These are phyloP conservation scores for Debaryomyces sp. DNA, from an alignment of 1,139 yeast species.

Conservation along the genomic window DNA sequence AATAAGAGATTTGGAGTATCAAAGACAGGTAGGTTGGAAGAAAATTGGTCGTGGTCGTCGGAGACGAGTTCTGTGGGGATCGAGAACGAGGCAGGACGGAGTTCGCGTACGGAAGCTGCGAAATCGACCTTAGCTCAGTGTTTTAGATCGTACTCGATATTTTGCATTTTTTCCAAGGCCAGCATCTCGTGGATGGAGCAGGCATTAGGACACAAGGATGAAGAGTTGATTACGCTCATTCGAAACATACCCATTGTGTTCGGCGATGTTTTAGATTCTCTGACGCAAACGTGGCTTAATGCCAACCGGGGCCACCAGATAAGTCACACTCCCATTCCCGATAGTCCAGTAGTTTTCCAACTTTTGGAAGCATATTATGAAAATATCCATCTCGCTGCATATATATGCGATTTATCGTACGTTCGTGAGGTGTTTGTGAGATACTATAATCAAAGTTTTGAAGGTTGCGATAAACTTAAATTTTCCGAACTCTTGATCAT, in stretches of 20 bases:
- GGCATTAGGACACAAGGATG: constrained; percentile 26
- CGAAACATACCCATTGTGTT: constrained; percentile 30
- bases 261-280: neutral
- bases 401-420: constrained; percentile 19
- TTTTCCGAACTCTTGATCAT: constrained; percentile 37
- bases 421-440: constrained; percentile 23
- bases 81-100: neutral
- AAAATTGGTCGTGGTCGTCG: neutral
- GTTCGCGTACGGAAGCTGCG: neutral
- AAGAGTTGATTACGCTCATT: constrained; percentile 29
- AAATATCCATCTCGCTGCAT: neutral
- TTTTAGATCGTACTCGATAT: constrained; percentile 42
- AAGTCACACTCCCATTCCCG: neutral
- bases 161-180: constrained; percentile 38
- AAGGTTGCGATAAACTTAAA: constrained; percentile 15
- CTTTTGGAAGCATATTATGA: constrained; percentile 1
- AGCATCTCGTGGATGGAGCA: constrained; percentile 38
- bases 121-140: constrained; percentile 17
- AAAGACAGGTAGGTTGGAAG: neutral
- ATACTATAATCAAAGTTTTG: constrained; percentile 16
- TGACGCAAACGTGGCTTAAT: neutral
- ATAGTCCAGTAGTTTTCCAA: neutral
- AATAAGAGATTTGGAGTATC: neutral
- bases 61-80: neutral
- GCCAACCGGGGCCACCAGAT: neutral